Conservation (phyloP, 345 rosid genomes). For the Trapa incisa region DNA sequence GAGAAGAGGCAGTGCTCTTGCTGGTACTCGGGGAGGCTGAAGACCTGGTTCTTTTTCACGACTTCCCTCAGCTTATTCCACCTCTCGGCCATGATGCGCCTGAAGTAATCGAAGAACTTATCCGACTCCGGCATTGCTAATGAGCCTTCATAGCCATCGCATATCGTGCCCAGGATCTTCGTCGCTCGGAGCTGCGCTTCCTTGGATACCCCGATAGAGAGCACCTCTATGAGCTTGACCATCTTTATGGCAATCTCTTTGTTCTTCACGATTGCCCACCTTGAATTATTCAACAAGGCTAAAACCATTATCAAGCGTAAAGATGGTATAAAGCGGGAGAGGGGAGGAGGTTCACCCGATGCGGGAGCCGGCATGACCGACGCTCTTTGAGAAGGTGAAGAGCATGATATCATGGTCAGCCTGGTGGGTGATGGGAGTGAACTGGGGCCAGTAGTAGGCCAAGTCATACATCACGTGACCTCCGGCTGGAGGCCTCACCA, state of each 20-base stretch:
- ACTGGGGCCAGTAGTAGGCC: slow-evolving; percentile 91
- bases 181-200: slow-evolving; percentile 81
- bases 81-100: slow-evolving; percentile 35
- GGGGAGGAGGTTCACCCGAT: slow-evolving; percentile 42
- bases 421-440: slow-evolving; percentile 48
- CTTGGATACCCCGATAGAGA: slow-evolving; percentile 66
- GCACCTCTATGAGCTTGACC: slow-evolving; percentile 40
- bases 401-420: slow-evolving; percentile 71
- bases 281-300: slow-evolving; percentile 9
- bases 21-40: slow-evolving; percentile 44
- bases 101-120: slow-evolving; percentile 46
- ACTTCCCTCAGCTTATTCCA: slow-evolving; percentile 54
- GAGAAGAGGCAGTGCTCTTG: slow-evolving; percentile 48
- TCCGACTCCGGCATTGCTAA: slow-evolving; percentile 19
- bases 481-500: slow-evolving; percentile 39
- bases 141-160: slow-evolving; percentile 20
- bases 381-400: slow-evolving; percentile 80
- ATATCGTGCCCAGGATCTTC: slow-evolving; percentile 38
- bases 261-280: slow-evolving; percentile 81
- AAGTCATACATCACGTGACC: slow-evolving; percentile 64
- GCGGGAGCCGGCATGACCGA: slow-evolving; percentile 94
- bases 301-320: neutral
- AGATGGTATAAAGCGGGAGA: too few species aligned
- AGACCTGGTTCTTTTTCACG: slow-evolving; percentile 28
- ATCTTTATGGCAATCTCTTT: slow-evolving; percentile 51